Evolutionary conservation across 2,329 filamentous ascomycete genomes (phyloP), one percentile per base, ranked within the genome.

Genomic region (Nemania serpens): DNA sequence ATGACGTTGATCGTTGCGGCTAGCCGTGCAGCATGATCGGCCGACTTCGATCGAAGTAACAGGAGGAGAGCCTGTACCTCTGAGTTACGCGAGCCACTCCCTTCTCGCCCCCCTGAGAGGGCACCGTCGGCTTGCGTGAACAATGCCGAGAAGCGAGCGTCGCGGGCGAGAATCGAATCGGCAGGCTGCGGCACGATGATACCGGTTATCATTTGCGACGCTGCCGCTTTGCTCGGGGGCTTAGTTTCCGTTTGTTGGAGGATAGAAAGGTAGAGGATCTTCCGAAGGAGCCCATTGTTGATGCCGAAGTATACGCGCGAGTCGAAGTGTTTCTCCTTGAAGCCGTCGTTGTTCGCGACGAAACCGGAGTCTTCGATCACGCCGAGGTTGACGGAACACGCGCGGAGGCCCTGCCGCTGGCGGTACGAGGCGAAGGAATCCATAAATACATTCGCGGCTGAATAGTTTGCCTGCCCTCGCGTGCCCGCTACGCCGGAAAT

Each of bases 361-460:
- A 70, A 72, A 7, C 74, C 74, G 9, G 71, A 67, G 48, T 70
- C 73, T 1, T 71, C 63, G 22, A 81, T 71, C 2, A 69, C 66
- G 2, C 78, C 78, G 6, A 81, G 70, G 56, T 81, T 70, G 12
- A 82, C 66, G 0, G 70, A 63, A 15, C 70, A 66, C 6, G 75
- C 78, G 0, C 70, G 64, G 1, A 77, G 70, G 4, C 76, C 75
- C 2, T 65, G 69, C 2, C 42, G 46, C 2, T 66, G 68, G 5
- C 78, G 74, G 61, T 75, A 77, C 7, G 63, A 61, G 7, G 74
- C 75, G 37, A 80, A 74, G 2, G 73, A 70, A 55, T 79, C 76
- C 45, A 78, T 68, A 69, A 76, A 81, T 5, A 71, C 66, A 54
- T 79, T 80, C 13, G 70, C 78, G 0, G 78, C 76, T 1, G 74